Percentiles rank a stretch among this genome's conserved stretches.
phyloP scores from a whole-genome alignment of 148 eudicot genomes.

The Diospyros kaki region DNA sequence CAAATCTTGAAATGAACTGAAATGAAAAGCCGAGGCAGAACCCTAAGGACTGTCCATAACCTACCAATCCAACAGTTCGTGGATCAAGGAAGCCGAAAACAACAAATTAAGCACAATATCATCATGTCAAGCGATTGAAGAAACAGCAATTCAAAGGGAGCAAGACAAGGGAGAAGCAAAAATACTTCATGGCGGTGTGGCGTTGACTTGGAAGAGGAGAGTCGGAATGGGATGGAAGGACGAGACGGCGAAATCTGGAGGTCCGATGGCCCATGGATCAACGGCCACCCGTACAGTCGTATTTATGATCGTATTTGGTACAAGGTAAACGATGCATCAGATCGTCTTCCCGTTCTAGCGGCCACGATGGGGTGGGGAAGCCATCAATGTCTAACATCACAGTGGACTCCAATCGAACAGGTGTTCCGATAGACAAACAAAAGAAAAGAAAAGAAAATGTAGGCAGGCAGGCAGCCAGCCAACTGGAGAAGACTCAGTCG shows the following conservation, averaged over 20 bases:
- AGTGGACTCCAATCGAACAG: too few species aligned
- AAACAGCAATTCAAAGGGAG: background rate
- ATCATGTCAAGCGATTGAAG: too few species aligned
- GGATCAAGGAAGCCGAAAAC: background rate
- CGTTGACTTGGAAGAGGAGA: conserved; percentile 10
- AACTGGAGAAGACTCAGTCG: too few species aligned
- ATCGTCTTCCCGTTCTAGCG: too few species aligned
- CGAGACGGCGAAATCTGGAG: conserved; percentile 16
- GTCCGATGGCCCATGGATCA: conserved; percentile 23
- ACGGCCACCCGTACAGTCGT: background rate
- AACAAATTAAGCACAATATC: background rate
- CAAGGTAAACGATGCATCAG: too few species aligned
- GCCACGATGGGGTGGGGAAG: too few species aligned
- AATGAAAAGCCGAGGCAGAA: background rate
- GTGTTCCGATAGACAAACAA: too few species aligned
- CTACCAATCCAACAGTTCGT: background rate
- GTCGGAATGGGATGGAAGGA: conserved; percentile 11
- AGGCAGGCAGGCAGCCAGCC: too few species aligned
- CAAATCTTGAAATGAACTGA: background rate
- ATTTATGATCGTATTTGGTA: too few species aligned
- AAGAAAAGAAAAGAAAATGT: too few species aligned
- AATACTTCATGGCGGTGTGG: conserved; percentile 18
- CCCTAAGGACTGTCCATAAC: background rate
- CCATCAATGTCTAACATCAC: too few species aligned
- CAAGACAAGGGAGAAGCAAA: background rate